Evolutionary conservation across 352 stramenopile species (phyloP), one percentile per base, ranked within the genome.

Genomic region (Globisporangium barbulae): DNA sequence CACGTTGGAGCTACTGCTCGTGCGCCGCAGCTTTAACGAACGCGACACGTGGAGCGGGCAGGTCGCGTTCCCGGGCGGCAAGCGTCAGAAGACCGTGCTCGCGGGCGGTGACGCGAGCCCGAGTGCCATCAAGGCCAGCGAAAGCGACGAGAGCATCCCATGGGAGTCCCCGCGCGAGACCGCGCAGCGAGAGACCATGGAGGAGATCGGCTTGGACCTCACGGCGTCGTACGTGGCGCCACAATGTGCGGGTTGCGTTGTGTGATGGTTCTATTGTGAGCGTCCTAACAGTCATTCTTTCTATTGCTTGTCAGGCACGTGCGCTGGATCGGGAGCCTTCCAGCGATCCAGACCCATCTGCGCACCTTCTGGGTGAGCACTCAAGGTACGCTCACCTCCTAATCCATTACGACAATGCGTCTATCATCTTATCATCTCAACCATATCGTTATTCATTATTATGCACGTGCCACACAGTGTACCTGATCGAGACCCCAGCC

Each of bases 31-130:
- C 21, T 68, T 91, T 59, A 95, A 92, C 57, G 72, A 88, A 44
- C 73, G 77, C 37, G 87, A 95, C 66, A 76, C 76, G 39, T 95
- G 87, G 87, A 95, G 87, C 50, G 85, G 87, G 0, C 87, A 95
- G 53, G 70, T 95, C 17, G 87, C 87, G 19, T 93, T 95, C 61
- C 87, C 86, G 1, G 85, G 87, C 19, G 87, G 87, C 22, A 81
- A 74, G 8, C 75, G 82, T 6, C 78, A 93, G 71, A 84, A 89
- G 57, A 31, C 30, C 35, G 53, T 45, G 53, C 37, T 49, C 35
- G 53, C 44, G 41, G 53, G 53, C 53, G 41, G 37, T 13, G 53
- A 60, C 53, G 33, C 53, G 37, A 33, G 25, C 15, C 7, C 28
- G 2, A 60, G 30, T 15, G 37, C 53, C 21, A 85, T 88, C 39